Evolutionary conservation across 1,284 basidiomycete species (phyloP), one percentile per base, ranked within the genome.

Genomic region (Ganoderma multipileum): DNA sequence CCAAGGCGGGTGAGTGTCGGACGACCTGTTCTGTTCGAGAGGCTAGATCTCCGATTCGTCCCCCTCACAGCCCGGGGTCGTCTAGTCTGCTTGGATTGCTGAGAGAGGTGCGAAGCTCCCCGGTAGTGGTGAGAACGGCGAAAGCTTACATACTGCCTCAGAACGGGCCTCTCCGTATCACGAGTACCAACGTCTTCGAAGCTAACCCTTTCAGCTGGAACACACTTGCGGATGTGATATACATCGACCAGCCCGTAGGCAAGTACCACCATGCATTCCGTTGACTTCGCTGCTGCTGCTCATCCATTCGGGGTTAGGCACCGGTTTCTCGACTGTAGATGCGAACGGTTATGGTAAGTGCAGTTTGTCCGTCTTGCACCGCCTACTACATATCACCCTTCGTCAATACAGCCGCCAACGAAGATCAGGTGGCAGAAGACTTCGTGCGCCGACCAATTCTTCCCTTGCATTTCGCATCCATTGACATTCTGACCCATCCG

Each of bases 291-390:
- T n/a, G n/a, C n/a, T n/a, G n/a, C 57, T 47, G n/a, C 74, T 70
- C 64, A 23, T 66, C 44, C 20, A 50, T 20, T 18, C 26, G 28
- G 68, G 66, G 50, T 86, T 71, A 66, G 91, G 91, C 38, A 82
- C 82, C 28, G 91, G 91, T 0, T 92, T 83, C 75, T 85, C 89
- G n/a, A 93, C 91, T 6, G 86, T 85, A 9, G 90, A 92, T 74
- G 78, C 82, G 63, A 88, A 67, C 55, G 74, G 74, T 8, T 67
- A 66, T 47, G 58, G 41, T 68, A 61, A 39, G 71, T 30, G 5
- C 66, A 65, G 38, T 16, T 36, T 7, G 50, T 41, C 61, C 36
- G 6, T 5, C n/a, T 39, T 39, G n/a, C 2, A 39, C 1, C 8
- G 3, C 30, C 28, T 9, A 16, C 18, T 16, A 28, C 16, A n/a